A percentile compares a stretch with the other conserved stretches of the same genome.
Evolutionary conservation across 2,329 filamentous ascomycete genomes (phyloP).

Genomic region (Talaromyces marneffei): DNA sequence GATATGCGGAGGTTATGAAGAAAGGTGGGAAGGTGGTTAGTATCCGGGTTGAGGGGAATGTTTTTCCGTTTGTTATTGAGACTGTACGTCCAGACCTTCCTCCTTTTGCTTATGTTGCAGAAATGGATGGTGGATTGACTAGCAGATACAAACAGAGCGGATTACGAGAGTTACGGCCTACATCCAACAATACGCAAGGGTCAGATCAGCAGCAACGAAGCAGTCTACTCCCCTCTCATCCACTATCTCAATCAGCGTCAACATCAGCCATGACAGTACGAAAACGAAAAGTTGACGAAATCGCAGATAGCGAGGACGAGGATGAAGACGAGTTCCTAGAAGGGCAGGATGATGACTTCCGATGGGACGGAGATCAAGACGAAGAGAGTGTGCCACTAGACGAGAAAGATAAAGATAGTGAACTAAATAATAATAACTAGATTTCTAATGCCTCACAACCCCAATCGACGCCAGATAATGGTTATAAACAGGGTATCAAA

Average conservation of each 20-base stretch:
- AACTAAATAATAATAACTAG: background rate
- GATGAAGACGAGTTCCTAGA: background rate
- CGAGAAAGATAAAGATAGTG: background rate
- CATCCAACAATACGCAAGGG: background rate
- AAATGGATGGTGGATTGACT: background rate
- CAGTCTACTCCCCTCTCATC: background rate
- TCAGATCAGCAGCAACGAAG: background rate
- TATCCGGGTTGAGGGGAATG: constrained; percentile 25
- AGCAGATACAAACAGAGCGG: background rate
- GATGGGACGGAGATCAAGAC: background rate
- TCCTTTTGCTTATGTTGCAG: no score
- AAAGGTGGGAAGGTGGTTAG: constrained; percentile 47
- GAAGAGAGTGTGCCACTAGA: background rate
- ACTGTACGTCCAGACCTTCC: constrained; percentile 25
- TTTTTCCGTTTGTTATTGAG: constrained; percentile 38
- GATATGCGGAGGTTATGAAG: constrained; percentile 62
- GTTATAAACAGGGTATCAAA: constrained; percentile 5
- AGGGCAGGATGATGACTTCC: background rate
- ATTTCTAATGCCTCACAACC: background rate
- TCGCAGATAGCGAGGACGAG: constrained; percentile 41
- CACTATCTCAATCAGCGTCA: constrained; percentile 4
- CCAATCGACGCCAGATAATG: background rate
- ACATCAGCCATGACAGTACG: constrained; percentile 17
- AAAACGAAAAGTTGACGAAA: constrained; percentile 42
- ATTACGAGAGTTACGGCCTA: constrained; percentile 1